Evolutionary conservation across 192 early-diverging fungal species (phyloP).

Genomic region (Irineochytrium annulatum): DNA sequence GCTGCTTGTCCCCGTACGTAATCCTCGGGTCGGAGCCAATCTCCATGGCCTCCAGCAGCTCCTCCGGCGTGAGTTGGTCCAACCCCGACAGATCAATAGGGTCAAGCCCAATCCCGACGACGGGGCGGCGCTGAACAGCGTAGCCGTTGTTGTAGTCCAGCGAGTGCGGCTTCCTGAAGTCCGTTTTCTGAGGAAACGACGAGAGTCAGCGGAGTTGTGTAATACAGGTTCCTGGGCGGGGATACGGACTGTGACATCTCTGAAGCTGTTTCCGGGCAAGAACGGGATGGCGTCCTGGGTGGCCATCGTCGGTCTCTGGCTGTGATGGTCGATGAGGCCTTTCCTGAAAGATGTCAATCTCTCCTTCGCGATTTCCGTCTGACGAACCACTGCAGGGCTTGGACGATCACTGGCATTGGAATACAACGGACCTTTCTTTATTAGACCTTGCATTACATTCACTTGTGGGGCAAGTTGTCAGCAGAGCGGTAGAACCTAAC

Average conservation of each 20-base stretch:
- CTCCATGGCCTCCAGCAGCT: constrained; percentile 29
- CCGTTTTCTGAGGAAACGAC: constrained; percentile 36
- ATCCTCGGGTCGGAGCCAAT: constrained; percentile 35
- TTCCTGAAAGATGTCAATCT: too few relatives aligned
- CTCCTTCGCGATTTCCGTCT: too few relatives aligned
- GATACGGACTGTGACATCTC: constrained; percentile 41
- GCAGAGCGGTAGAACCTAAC: too few relatives aligned
- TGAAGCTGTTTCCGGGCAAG: constrained; percentile 52
- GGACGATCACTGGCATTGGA: too few relatives aligned
- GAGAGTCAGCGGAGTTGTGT: not conserved
- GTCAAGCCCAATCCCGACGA: constrained; percentile 35
- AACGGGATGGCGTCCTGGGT: constrained; percentile 46
- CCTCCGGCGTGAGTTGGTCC: constrained; percentile 22
- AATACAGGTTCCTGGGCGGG: not conserved
- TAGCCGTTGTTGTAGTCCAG: constrained; percentile 58
- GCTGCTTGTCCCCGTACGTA: constrained; percentile 44
- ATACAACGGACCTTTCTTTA: too few relatives aligned
- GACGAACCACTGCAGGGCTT: too few relatives aligned
- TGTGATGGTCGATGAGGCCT: too few relatives aligned
- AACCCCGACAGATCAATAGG: constrained; percentile 14
- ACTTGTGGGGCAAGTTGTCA: too few relatives aligned
- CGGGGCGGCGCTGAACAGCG: constrained; percentile 34
- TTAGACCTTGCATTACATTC: too few relatives aligned
- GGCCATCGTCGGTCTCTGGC: constrained; percentile 15
- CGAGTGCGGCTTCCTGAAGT: constrained; percentile 50